Evolutionary conservation across 352 stramenopile genomes (phyloP).

Genomic region (Blastocystis sp.): DNA sequence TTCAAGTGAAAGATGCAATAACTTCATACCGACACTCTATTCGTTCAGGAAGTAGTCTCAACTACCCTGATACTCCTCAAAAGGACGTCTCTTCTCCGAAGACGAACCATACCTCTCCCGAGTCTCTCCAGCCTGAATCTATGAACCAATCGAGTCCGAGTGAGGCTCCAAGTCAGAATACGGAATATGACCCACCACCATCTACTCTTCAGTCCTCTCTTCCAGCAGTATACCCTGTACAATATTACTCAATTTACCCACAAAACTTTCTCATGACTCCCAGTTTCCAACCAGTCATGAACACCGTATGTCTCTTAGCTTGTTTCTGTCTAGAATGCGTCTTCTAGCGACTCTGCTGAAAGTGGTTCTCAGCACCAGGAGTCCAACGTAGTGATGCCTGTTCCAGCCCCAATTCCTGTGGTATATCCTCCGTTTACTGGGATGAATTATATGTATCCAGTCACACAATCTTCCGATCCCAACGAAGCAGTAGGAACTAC

Average conservation of each 20-base stretch:
- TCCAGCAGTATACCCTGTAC: background rate
- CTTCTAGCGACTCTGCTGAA: background rate
- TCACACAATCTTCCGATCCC: background rate
- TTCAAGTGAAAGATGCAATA: conserved; percentile 43
- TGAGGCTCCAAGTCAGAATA: background rate
- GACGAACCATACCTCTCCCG: background rate
- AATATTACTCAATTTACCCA: background rate
- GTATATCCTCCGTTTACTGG: background rate
- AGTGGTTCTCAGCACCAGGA: background rate
- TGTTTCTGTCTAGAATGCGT: background rate
- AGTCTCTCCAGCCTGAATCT: background rate
- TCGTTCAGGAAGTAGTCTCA: background rate
- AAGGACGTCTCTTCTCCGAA: background rate
- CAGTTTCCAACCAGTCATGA: background rate
- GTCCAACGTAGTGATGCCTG: background rate
- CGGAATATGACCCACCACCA: background rate
- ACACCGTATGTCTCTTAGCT: background rate
- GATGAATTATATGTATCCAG: background rate
- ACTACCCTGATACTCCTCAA: background rate
- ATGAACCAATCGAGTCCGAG: background rate
- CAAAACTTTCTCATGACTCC: background rate
- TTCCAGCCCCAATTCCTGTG: background rate
- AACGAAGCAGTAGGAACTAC: background rate
- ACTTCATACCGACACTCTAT: background rate
- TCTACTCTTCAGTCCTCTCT: background rate